Percentiles rank a stretch among this genome's conserved stretches.
These are phyloP conservation scores for Stevia rebaudiana DNA, from an alignment of 140 eudicot genomes.

Conservation along the genomic window DNA sequence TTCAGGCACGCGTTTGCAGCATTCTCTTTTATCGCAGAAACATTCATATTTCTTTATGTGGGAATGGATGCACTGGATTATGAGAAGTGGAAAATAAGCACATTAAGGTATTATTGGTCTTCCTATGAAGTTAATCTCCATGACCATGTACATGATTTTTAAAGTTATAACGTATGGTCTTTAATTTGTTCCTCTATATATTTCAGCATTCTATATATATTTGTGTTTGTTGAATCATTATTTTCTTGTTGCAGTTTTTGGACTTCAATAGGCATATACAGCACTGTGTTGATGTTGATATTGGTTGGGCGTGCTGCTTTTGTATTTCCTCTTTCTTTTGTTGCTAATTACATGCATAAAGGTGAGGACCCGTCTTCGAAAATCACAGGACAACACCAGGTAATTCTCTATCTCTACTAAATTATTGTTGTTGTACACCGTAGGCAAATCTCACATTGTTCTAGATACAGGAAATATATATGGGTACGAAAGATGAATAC, in stretches of 20 bases:
- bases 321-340: conserved; percentile 71
- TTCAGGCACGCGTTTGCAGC: conserved; percentile 91
- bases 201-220: too few relatives aligned
- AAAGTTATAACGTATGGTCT: background rate
- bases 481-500: too few relatives aligned
- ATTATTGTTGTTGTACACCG: too few relatives aligned
- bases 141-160: background rate
- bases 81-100: conserved; percentile 84
- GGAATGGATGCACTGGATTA: conserved; percentile 93
- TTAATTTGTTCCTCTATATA: background rate
- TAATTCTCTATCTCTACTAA: too few relatives aligned
- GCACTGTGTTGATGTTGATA: conserved; percentile 44
- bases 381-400: conserved; percentile 68
- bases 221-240: background rate
- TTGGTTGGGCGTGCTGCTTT: conserved; percentile 88
- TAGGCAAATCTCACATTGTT: too few relatives aligned
- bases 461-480: too few relatives aligned
- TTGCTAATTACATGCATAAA: conserved; percentile 61
- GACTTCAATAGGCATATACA: conserved; percentile 47
- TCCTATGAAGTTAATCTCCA: background rate
- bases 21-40: conserved; percentile 91
- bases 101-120: conserved; percentile 39
- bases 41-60: conserved; percentile 88
- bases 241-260: conserved; percentile 37
- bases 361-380: conserved; percentile 36